A percentile compares a stretch with the other conserved stretches of the same genome.
phyloP scores from a whole-genome alignment of 192 early-diverging fungal species.

The Backusella australiensis region DNA sequence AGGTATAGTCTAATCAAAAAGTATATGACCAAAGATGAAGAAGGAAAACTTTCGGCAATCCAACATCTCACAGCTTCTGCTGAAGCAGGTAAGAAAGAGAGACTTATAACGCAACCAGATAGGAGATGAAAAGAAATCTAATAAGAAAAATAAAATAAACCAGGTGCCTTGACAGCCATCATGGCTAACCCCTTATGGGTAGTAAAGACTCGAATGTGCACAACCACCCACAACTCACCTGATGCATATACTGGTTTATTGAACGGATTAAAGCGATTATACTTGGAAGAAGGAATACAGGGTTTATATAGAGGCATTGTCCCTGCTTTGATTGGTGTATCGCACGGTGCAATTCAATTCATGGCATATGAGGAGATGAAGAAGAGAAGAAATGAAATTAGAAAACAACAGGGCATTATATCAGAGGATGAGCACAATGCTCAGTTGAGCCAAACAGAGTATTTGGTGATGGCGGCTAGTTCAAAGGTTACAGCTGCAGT shows the following conservation, averaged over 20 bases:
- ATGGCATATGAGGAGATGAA: slow-evolving; percentile 99
- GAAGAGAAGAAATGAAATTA: slow-evolving; percentile 49
- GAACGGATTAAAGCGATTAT: slow-evolving; percentile 60
- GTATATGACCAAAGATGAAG: slow-evolving; percentile 51
- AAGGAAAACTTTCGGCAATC: slow-evolving; percentile 59
- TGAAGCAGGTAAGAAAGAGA: slow-evolving; percentile 52
- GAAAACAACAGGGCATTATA: slow-evolving; percentile 30
- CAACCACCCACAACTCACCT: slow-evolving; percentile 54
- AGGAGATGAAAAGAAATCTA: too few relatives aligned
- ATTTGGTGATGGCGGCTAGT: slow-evolving; percentile 78
- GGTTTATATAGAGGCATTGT: slow-evolving; percentile 82
- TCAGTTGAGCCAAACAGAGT: slow-evolving; percentile 62
- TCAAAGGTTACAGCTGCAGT: slow-evolving; percentile 88
- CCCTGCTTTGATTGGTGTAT: slow-evolving; percentile 87
- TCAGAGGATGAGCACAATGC: slow-evolving; percentile 18
- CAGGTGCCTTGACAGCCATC: slow-evolving; percentile 65
- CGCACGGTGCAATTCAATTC: slow-evolving; percentile 98
- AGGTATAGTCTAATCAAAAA: slow-evolving; percentile 67
- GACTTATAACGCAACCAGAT: neutral
- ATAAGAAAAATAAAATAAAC: too few relatives aligned
- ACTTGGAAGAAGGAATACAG: slow-evolving; percentile 63
- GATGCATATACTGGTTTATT: slow-evolving; percentile 64
- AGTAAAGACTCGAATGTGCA: slow-evolving; percentile 81
- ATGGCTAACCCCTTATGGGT: slow-evolving; percentile 84
- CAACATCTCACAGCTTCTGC: slow-evolving; percentile 85